Base-by-base conservation (phyloP, 2,329 filamentous ascomycete species). In the Orbilia oligospora region DNA sequence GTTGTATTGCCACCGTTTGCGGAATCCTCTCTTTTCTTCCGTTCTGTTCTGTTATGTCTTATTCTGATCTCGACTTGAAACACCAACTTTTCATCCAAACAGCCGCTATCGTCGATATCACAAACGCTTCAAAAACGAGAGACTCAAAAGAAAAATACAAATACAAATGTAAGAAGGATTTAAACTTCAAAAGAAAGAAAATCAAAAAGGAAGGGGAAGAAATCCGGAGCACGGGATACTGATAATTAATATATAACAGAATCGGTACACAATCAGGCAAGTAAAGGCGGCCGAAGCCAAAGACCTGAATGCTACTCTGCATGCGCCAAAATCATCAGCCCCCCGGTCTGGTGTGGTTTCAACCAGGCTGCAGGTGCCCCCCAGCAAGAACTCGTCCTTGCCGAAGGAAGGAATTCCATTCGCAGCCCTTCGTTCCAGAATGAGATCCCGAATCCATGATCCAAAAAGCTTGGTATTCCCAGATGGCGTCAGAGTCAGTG, bases 381-480 rank as follows among this genome's bases (percentile, higher is more conserved):
- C 5, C 33, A 49, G 36, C 58, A 48, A 64, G 38, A 18, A 20
- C 44, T 66, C 41, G 30, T 36, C 63, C 63, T 38, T 66, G 38
- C 63, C 63, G 63, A 46, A 66, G 16, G 30, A 51, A 71, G 53
- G 10, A 55, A 55, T 36, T 24, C 61, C 61, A 49, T 48, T 56
- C 48, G 64, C 51, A 68, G 48, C 22, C 1, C 18, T 41, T 53
- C 44, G 46, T 41, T 44, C 44, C 24, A 66, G 46, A 22, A 36
- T 24, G 63, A 22, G 46, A 41, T 20, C 36, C 44, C 46, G 30
- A 30, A 36, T 16, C 63, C 36, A 66, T 46, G 48, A 33, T 36
- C 48, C 48, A 14, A n/a, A 58, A 69, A 69, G 65, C 65, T 69
- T 69, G 65, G 65, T 69, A 69, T 58, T 38, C 36, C 22, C 33